Evolutionary conservation across 805 yeast species (phyloP), one percentile per base, ranked within the genome.

Genomic region (Wickerhamiella dianesei): DNA sequence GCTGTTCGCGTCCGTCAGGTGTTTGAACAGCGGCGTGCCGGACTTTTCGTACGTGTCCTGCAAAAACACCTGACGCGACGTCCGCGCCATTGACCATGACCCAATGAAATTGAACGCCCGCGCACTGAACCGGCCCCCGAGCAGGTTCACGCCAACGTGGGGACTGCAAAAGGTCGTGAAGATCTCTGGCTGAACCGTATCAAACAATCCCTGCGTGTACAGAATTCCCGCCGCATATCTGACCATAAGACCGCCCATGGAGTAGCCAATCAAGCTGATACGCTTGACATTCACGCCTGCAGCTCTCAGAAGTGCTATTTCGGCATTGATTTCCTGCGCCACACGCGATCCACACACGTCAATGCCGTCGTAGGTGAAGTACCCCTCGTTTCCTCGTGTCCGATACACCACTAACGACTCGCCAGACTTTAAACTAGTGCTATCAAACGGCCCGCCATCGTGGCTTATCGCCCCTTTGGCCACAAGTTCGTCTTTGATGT

Each of bases 231-330:
- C 70, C 21, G 86, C 79, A 60, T 84, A 87, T 44, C 96, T 68
- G 0, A 87, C 71, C 29, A 89, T 76, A 35, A 88, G 64, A 0
- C 97, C 97, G 19, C 97, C 96, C 49, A 89, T 66, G 0, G 95
- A 84, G 61, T 88, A 89, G 0, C 97, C 96, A 2, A 84, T 71
- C 39, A 89, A 68, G 50, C 94, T 82, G 44, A 89, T 73, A 54
- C 77, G 74, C n/a, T 70, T 67, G 9, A 85, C 84, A 13, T 59
- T 56, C n/a, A 43, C 50, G 20, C 55, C 59, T 3, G 41, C 36
- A 17, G 21, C 29, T 19, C 36, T 32, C 22, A 64, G 45, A 18
- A 41, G 40, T 3, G 55, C 52, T 17, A 75, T 64, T 55, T 69
- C 69, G 1, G 50, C 53, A 17, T 66, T 60, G 43, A 86, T 77